These are phyloP conservation scores for Amanita molliuscula DNA, from an alignment of 768 basidiomycete species.

Conservation along the genomic window DNA sequence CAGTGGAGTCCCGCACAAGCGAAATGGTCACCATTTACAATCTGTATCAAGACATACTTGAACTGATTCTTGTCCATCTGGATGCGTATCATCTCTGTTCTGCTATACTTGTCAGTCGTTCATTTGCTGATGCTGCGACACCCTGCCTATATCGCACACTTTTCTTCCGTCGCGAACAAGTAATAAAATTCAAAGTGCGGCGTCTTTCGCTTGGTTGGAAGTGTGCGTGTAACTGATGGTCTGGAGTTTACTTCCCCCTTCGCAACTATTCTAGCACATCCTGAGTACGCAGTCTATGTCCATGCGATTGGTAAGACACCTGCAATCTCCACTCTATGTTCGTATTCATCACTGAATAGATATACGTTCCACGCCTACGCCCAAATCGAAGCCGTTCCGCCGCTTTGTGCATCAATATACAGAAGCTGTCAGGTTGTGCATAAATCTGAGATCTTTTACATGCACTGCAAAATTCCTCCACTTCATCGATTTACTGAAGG, in stretches of 20 bases:
- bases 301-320: constrained; percentile 38
- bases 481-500: constrained; percentile 33
- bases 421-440: constrained; percentile 34
- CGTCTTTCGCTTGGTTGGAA: not conserved
- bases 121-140: constrained; percentile 54
- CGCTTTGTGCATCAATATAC: constrained; percentile 44
- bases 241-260: constrained; percentile 50
- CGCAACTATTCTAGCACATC: constrained; percentile 40
- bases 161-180: constrained; percentile 27
- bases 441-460: constrained; percentile 46
- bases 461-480: constrained; percentile 35
- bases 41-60: constrained; percentile 63
- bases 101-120: constrained; percentile 51
- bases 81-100: constrained; percentile 47
- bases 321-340: not conserved
- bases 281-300: constrained; percentile 45
- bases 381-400: constrained; percentile 28
- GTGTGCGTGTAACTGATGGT: constrained; percentile 7
- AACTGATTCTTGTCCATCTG: constrained; percentile 51
- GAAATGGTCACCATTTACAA: constrained; percentile 63
- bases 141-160: constrained; percentile 54
- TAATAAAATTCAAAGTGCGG: not conserved
- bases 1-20: no score
- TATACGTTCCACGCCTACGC: constrained; percentile 34
- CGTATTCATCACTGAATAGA: constrained; percentile 23